Evolutionary conservation across 192 early-diverging fungal genomes (phyloP).

Genomic region (Chytriomyces confervae): DNA sequence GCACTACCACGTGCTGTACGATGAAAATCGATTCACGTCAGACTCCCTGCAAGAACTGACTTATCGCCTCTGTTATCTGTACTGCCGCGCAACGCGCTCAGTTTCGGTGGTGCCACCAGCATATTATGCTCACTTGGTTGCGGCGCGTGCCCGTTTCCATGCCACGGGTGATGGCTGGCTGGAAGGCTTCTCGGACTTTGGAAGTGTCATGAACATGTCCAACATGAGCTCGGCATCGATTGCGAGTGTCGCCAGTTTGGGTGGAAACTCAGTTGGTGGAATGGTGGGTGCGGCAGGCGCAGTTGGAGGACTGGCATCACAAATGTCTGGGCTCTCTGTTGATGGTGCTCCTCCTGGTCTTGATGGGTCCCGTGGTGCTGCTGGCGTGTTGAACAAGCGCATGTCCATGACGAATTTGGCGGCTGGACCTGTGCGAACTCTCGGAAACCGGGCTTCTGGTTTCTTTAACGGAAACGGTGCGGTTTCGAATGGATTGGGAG

Average conservation of each 20-base stretch:
- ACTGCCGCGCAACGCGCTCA: conserved; percentile 82
- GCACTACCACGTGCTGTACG: conserved; percentile 88
- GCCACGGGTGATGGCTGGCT: conserved; percentile 59
- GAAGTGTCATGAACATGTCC: conserved; percentile 15
- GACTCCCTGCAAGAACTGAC: conserved; percentile 87
- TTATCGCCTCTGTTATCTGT: conserved; percentile 88
- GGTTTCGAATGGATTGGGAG: conserved; percentile 5
- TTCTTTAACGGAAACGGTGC: conserved; percentile 18
- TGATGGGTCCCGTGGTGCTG: neutral
- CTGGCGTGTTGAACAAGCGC: conserved; percentile 23
- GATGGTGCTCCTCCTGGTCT: neutral
- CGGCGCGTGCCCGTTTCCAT: conserved; percentile 86
- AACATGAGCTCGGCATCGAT: conserved; percentile 21
- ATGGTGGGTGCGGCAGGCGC: conserved; percentile 20
- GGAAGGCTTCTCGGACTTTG: conserved; percentile 37
- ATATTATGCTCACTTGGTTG: conserved; percentile 94
- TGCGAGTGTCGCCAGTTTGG: conserved; percentile 28
- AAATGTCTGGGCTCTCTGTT: conserved; percentile 24
- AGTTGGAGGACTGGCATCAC: conserved; percentile 9
- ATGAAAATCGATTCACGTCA: conserved; percentile 81
- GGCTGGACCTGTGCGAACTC: conserved; percentile 28
- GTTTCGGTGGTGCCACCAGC: conserved; percentile 89
- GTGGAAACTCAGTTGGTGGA: neutral
- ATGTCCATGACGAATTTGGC: conserved; percentile 27
- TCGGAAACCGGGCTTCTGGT: conserved; percentile 16